Evolutionary conservation across 352 stramenopile species (phyloP).

Genomic region (Globisporangium solare): DNA sequence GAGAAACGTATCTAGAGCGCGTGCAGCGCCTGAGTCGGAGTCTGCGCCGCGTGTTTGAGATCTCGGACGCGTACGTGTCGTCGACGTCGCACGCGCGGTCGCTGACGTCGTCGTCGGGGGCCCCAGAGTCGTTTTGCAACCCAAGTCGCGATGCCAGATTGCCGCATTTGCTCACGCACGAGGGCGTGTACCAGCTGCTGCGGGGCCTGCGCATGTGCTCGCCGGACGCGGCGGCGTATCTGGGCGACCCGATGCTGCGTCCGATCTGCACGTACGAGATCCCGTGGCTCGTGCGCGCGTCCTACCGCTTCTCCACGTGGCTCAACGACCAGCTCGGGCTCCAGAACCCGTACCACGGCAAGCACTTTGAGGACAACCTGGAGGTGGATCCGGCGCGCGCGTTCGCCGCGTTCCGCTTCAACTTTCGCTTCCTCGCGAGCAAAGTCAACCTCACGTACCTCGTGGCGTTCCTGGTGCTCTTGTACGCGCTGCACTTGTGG

Average conservation of each 20-base stretch:
- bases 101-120: slow-evolving; percentile 17
- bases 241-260: slow-evolving; percentile 81
- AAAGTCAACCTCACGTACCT: slow-evolving; percentile 82
- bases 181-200: slow-evolving; percentile 61
- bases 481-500: slow-evolving; percentile 73
- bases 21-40: slow-evolving; percentile 68
- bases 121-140: slow-evolving; percentile 45
- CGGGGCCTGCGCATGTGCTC: slow-evolving; percentile 73
- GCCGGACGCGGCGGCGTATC: slow-evolving; percentile 51
- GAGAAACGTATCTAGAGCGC: slow-evolving; percentile 39
- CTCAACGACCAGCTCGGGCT: slow-evolving; percentile 70
- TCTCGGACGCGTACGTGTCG: slow-evolving; percentile 82
- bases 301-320: slow-evolving; percentile 74
- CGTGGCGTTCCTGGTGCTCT: slow-evolving; percentile 38
- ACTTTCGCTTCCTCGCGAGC: slow-evolving; percentile 84
- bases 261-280: slow-evolving; percentile 84
- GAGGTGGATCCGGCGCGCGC: slow-evolving; percentile 39
- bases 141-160: slow-evolving; percentile 53
- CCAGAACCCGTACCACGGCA: slow-evolving; percentile 60
- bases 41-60: slow-evolving; percentile 76
- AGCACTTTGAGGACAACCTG: slow-evolving; percentile 70
- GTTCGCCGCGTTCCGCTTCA: slow-evolving; percentile 62
- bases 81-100: slow-evolving; percentile 63
- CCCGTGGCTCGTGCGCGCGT: slow-evolving; percentile 65
- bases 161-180: slow-evolving; percentile 53